Evolutionary conservation across 352 stramenopile genomes (phyloP).

Genomic region (Phytophthora kernoviae): DNA sequence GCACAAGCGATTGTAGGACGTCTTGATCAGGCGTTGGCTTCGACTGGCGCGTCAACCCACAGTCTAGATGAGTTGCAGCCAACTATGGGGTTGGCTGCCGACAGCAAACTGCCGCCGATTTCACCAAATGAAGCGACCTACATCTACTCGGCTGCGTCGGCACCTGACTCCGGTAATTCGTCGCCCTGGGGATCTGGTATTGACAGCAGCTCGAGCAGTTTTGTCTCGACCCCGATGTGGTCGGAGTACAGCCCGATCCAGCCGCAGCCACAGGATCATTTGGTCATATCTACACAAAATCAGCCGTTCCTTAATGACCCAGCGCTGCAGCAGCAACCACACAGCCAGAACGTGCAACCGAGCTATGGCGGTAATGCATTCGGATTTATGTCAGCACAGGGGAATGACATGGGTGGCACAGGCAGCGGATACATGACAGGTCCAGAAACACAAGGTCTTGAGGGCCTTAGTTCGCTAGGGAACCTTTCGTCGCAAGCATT

Average conservation of each 20-base stretch:
- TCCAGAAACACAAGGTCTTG: constrained; percentile 13
- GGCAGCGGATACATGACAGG: constrained; percentile 17
- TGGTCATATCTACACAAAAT: constrained; percentile 35
- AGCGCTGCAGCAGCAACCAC: constrained; percentile 20
- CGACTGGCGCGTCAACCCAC: constrained; percentile 18
- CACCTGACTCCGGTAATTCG: constrained; percentile 18
- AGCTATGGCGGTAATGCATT: constrained; percentile 15
- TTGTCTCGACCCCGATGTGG: constrained; percentile 36
- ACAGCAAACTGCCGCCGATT: constrained; percentile 43
- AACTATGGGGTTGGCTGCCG: constrained; percentile 16
- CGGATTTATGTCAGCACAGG: constrained; percentile 13
- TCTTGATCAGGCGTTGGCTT: constrained; percentile 57
- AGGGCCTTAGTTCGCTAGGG: constrained; percentile 14
- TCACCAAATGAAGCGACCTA: constrained; percentile 41
- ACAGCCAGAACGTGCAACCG: constrained; percentile 17
- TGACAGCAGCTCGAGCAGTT: constrained; percentile 29
- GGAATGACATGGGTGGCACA: constrained; percentile 5
- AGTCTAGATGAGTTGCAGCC: constrained; percentile 20
- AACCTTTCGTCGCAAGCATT: constrained; percentile 10
- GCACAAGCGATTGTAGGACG: constrained; percentile 58
- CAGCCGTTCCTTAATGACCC: constrained; percentile 21
- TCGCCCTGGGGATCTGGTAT: constrained; percentile 21
- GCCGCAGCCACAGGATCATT: constrained; percentile 14
- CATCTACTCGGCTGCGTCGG: constrained; percentile 39
- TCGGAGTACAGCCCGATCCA: constrained; percentile 30